A percentile compares a stretch with the other conserved stretches of the same genome.
phyloP scores from a whole-genome alignment of 2,329 filamentous ascomycete species.

The Venturia oleaginea region DNA sequence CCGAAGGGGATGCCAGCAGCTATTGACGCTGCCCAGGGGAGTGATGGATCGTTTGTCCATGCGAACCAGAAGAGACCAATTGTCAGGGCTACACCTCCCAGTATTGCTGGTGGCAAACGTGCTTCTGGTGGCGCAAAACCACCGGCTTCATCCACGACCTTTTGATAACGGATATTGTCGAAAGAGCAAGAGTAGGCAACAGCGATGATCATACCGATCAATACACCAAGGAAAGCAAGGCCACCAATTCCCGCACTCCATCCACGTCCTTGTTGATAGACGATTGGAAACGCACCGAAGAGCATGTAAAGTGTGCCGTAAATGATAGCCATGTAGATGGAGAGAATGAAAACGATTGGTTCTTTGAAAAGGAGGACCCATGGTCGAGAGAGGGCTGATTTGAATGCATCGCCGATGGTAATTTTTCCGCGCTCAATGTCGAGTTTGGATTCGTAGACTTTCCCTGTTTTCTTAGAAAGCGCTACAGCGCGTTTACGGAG shows the following conservation, averaged over 20 bases:
- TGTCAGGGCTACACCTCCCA: constrained; percentile 55
- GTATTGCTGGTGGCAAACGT: constrained; percentile 51
- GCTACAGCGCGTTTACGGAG: constrained; percentile 41
- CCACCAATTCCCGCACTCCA: constrained; percentile 53
- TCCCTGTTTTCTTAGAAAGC: constrained; percentile 41
- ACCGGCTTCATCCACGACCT: constrained; percentile 34
- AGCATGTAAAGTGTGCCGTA: constrained; percentile 43
- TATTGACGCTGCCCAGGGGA: constrained; percentile 50
- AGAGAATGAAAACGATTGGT: constrained; percentile 57
- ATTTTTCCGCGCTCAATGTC: constrained; percentile 29
- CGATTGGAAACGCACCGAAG: constrained; percentile 45
- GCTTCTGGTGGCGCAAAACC: constrained; percentile 58
- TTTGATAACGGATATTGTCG: constrained; percentile 48
- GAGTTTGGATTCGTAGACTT: constrained; percentile 45
- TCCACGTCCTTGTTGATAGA: constrained; percentile 52
- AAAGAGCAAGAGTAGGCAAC: constrained; percentile 45
- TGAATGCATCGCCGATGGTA: constrained; percentile 42
- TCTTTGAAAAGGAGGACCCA: constrained; percentile 62
- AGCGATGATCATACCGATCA: constrained; percentile 55
- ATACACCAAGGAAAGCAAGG: constrained; percentile 59
- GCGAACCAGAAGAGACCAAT: constrained; percentile 60
- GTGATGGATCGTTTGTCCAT: constrained; percentile 50
- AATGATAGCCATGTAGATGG: constrained; percentile 56
- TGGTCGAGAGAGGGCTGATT: constrained; percentile 51
- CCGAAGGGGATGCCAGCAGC: constrained; percentile 45